Evolutionary conservation across 2,329 filamentous ascomycete species (phyloP), one percentile per base, ranked within the genome.

Genomic region (Aspergillus fijiensis): DNA sequence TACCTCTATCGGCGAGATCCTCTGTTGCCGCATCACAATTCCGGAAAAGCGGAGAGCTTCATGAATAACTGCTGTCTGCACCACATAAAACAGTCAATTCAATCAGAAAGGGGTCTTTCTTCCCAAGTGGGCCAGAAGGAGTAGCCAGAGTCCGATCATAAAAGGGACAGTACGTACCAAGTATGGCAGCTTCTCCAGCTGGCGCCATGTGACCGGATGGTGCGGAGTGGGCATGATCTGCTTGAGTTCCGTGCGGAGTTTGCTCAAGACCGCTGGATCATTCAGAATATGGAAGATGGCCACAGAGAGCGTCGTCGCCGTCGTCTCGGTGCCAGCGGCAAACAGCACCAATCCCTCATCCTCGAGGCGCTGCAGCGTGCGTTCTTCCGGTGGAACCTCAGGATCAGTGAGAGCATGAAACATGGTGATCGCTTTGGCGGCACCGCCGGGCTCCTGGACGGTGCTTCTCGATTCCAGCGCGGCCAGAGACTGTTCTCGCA

Each of bases 161-260:
- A 42, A 7, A 31, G 33, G 5, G 1, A 47, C 3, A 11, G 2
- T 12, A 39, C 55, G 11, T 63, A 72, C 72, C 59, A 79, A 57
- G 60, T 79, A 81, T 0, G 79, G 76, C 9, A 80, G 66, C 49
- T 74, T 65, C 63, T 82, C 73, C 6, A 80, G 66, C 23, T 72
- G 60, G 4, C 63, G 67, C 69, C 71, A 73, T 2, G 67, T 63
- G 5, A 71, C 63, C 5, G 57, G 55, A 19, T 58, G 57, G 0
- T 65, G 59, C 7, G 69, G 65, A 14, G 63, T 66, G 1, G 71
- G 73, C 63, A 76, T 68, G 6, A 72, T 65, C 2, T 60, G 51
- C 33, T 62, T 60, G 25, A 77, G 58, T 29, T 77, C 74, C 10
- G 65, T 57, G 5, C 69, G 67, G 19, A 76, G 57, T 51, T 63